These are phyloP conservation scores for Neoboletus brunneissimus DNA, from an alignment of 768 basidiomycete genomes.

Conservation along the genomic window DNA sequence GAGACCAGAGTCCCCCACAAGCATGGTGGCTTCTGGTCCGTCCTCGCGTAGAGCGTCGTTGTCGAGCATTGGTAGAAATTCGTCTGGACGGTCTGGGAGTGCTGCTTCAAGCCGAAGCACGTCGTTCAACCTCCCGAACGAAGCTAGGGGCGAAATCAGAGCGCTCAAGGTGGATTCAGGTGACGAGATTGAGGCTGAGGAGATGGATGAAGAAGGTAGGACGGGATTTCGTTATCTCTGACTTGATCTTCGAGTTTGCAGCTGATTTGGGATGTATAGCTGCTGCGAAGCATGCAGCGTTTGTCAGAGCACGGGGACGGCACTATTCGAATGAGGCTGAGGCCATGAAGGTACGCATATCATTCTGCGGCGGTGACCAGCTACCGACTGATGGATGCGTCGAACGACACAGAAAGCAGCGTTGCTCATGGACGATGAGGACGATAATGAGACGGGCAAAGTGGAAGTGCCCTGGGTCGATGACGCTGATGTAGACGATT, in stretches of 20 bases:
- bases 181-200: constrained; percentile 68
- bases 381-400: neutral
- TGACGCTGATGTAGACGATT: constrained; percentile 12
- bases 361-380: neutral
- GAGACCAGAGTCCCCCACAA: constrained; percentile 53
- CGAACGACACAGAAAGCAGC: constrained; percentile 53
- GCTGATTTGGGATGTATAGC: constrained; percentile 41
- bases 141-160: constrained; percentile 59
- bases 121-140: constrained; percentile 76
- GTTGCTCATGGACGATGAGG: constrained; percentile 63
- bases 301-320: constrained; percentile 73
- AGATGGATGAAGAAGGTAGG: constrained; percentile 88
- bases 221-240: neutral
- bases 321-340: constrained; percentile 92
- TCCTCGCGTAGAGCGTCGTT: constrained; percentile 75
- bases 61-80: constrained; percentile 56
- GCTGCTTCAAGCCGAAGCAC: constrained; percentile 75
- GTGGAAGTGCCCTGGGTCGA: neutral
- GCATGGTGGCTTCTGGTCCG: constrained; percentile 58
- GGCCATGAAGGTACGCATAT: constrained; percentile 75
- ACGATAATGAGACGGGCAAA: constrained; percentile 26
- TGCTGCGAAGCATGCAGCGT: constrained; percentile 77
- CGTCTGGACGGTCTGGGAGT: constrained; percentile 59
- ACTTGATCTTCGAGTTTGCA: neutral
- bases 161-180: constrained; percentile 40